Evolutionary conservation across 164 flowering plant genomes (phyloP), one percentile per base, ranked within the genome.

Genomic region (Taxillus chinensis): DNA sequence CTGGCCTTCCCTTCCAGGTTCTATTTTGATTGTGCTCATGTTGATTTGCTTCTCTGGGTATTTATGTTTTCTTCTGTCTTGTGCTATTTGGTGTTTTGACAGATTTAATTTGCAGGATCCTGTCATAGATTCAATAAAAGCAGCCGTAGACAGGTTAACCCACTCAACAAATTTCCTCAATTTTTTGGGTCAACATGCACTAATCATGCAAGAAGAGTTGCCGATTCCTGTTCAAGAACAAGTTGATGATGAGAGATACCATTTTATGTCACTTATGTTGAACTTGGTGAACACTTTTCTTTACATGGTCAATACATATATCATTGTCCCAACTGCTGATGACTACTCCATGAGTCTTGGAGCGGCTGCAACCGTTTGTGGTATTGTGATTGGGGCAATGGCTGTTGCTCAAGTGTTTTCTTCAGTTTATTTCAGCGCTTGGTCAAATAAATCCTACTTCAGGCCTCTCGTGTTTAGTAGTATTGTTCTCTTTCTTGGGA

Each of bases 391-490:
- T 70, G 91, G 91, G 38, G 75, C 86, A 46, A 86, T 86, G 91
- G 91, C 91, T 65, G 82, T 86, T 39, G 91, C 91, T 7, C 88
- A 86, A 67, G 72, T 86, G 64, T 83, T 86, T 62, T 82, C 91
- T 41, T 83, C 91, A 4, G 88, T 86, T 40, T 86, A 86, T 65
- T 86, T 86, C 60, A 86, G 91, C 69, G 88, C 91, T n/a, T 86
- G 91, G 91, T 83, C 91, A 17, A 86, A 86, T 59, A 82, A 64
- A 70, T 86, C 91, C 42, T 86, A 86, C 74, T 83, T 77, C 80
- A 79, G 60, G 73, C 91, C 91, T 57, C 82, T 86, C 50, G 67
- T 86, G 17, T 86, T 86, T 42, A 86, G 91, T 78, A 86, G 88
- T 61, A 76, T 86, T 51, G 88, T 79, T 67, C 88, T 86, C 49